Evolutionary conservation across 2,329 filamentous ascomycete species (phyloP).

Genomic region (Xylariaceae sp.): DNA sequence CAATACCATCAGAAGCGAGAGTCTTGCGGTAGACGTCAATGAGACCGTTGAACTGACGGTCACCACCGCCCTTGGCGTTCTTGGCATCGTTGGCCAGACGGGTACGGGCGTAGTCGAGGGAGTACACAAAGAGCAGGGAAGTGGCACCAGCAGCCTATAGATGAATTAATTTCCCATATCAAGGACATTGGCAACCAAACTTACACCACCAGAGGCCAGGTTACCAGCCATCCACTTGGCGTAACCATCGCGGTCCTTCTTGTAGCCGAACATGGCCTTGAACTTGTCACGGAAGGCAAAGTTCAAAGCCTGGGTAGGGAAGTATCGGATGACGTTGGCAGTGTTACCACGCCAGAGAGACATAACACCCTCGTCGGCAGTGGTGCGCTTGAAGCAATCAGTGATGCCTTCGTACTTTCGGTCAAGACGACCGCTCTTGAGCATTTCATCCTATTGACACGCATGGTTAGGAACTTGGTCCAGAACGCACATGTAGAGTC

Average conservation of each 20-base stretch:
- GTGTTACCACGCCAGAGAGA: slow-evolving; percentile 99
- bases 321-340: slow-evolving; percentile 99
- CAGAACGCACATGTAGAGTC: background rate
- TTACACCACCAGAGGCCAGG: slow-evolving; percentile 98
- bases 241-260: slow-evolving; percentile 99
- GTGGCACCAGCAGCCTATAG: slow-evolving; percentile 93
- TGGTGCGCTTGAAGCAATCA: slow-evolving; percentile 95
- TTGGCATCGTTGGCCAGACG: slow-evolving; percentile 99
- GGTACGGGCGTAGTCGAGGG: slow-evolving; percentile 99
- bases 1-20: slow-evolving; percentile 95
- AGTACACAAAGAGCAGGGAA: slow-evolving; percentile 99
- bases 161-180: slow-evolving; percentile 5
- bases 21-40: slow-evolving; percentile 99
- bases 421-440: slow-evolving; percentile 97
- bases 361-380: slow-evolving; percentile 85
- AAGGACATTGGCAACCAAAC: slow-evolving; percentile 37
- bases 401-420: slow-evolving; percentile 89
- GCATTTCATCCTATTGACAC: slow-evolving; percentile 87
- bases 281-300: slow-evolving; percentile 99
- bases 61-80: slow-evolving; percentile 93
- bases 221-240: slow-evolving; percentile 99
- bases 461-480: background rate
- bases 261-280: slow-evolving; percentile 99
- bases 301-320: slow-evolving; percentile 99
- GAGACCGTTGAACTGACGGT: slow-evolving; percentile 99